Conservation (phyloP, 441 rosid species). For the Arabidopsis hybrid region DNA sequence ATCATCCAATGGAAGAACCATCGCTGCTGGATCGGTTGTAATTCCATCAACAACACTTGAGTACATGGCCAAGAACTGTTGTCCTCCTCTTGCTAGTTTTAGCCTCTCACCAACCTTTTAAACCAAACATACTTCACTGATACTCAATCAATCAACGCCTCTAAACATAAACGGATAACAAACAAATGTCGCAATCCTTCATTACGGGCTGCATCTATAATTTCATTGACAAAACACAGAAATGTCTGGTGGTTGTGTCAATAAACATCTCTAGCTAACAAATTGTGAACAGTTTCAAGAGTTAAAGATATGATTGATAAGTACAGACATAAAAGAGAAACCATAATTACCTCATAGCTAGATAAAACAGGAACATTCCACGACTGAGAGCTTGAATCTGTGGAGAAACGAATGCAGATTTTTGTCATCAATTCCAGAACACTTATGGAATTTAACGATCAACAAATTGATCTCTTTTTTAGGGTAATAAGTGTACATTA, state of each 20-base stretch:
- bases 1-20: conserved; percentile 91
- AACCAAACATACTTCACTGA: conserved; percentile 21
- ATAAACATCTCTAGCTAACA: conserved; percentile 7
- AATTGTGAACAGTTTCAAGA: not conserved
- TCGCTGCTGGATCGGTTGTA: conserved; percentile 74
- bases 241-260: not conserved
- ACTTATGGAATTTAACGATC: not conserved
- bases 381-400: conserved; percentile 53
- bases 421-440: not conserved
- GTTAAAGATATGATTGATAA: not conserved
- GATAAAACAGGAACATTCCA: conserved; percentile 66
- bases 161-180: not conserved
- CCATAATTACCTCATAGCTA: conserved; percentile 60
- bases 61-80: conserved; percentile 79
- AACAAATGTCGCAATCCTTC: not conserved
- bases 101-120: conserved; percentile 72
- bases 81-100: conserved; percentile 56
- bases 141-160: not conserved
- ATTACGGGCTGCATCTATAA: not conserved
- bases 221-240: not conserved
- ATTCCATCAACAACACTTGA: conserved; percentile 85
- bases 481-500: no score
- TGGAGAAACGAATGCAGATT: not conserved
- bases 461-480: not conserved
- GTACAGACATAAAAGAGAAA: not conserved